These are phyloP conservation scores for Cruciata laevipes DNA, from an alignment of 257 asterid genomes.

Conservation along the genomic window DNA sequence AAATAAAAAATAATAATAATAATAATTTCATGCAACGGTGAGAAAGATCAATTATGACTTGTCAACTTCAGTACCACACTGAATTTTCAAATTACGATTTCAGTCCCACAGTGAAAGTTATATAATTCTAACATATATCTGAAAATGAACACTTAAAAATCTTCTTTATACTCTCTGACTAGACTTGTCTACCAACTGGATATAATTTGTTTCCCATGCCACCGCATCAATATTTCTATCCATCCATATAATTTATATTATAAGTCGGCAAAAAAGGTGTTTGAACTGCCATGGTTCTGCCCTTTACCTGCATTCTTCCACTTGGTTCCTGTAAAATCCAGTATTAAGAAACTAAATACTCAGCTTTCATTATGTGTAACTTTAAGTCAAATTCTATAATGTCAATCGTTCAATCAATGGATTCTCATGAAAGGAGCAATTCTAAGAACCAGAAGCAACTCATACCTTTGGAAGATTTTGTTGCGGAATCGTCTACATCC, in stretches of 20 bases:
- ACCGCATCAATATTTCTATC: not conserved
- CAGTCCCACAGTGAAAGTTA: too few species aligned
- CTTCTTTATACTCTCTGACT: not conserved
- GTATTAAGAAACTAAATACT: conserved; percentile 1
- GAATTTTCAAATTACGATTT: too few species aligned
- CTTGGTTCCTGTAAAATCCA: conserved; percentile 52
- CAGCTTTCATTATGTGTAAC: not conserved
- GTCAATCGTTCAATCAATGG: too few species aligned
- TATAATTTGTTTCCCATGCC: not conserved
- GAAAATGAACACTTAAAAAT: not conserved
- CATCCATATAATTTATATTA: conserved; percentile 4
- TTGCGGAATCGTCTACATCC: conserved; percentile 51
- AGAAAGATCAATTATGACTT: too few species aligned
- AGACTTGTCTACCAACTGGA: not conserved
- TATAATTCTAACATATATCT: not conserved
- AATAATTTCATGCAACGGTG: too few species aligned
- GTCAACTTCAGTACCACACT: too few species aligned
- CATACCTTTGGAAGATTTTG: conserved; percentile 67
- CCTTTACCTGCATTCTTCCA: conserved; percentile 42
- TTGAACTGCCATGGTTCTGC: conserved; percentile 27
- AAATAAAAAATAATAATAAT: too few species aligned
- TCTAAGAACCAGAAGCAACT: not conserved
- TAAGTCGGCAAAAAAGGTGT: conserved; percentile 64
- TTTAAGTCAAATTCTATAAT: not conserved
- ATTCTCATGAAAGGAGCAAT: too few species aligned